Conservation (phyloP, 2,329 filamentous ascomycete genomes). For the Alternaria arborescens region DNA sequence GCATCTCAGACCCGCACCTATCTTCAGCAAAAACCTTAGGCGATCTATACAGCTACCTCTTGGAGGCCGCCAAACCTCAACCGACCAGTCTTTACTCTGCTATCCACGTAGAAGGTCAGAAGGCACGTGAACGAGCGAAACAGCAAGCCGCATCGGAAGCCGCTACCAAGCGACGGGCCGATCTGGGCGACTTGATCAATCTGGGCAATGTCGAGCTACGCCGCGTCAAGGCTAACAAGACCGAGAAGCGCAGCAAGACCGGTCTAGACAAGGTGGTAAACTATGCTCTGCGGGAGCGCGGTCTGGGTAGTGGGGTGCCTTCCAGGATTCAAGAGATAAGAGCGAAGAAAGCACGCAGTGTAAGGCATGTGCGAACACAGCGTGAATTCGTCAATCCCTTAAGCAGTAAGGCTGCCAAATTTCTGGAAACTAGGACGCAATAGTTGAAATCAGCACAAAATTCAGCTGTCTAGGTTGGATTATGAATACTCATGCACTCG, state of each 20-base stretch:
- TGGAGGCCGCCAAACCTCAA: conserved; percentile 48
- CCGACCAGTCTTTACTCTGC: conserved; percentile 68
- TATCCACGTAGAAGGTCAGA: conserved; percentile 53
- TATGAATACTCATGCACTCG: not conserved
- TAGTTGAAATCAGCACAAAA: conserved; percentile 1
- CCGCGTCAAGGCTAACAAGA: conserved; percentile 70
- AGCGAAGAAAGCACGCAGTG: conserved; percentile 1
- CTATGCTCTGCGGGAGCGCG: conserved; percentile 64
- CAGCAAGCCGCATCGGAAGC: conserved; percentile 2
- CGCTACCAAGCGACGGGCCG: conserved; percentile 16
- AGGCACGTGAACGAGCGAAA: conserved; percentile 27
- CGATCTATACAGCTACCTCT: conserved; percentile 50
- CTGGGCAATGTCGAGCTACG: conserved; percentile 73
- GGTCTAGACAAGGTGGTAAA: conserved; percentile 84
- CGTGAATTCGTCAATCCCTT: conserved; percentile 18
- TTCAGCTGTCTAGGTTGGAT: not conserved
- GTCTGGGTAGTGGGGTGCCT: conserved; percentile 11
- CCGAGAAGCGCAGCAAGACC: conserved; percentile 74
- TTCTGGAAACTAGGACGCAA: conserved; percentile 14
- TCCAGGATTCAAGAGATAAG: not conserved
- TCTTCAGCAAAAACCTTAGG: conserved; percentile 46
- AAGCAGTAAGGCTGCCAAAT: conserved; percentile 17
- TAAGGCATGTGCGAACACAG: conserved; percentile 12
- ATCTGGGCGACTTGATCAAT: conserved; percentile 37
- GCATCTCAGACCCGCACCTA: conserved; percentile 75